Base-by-base conservation (phyloP, 2,329 filamentous ascomycete genomes). In the Penicillium sp. region DNA sequence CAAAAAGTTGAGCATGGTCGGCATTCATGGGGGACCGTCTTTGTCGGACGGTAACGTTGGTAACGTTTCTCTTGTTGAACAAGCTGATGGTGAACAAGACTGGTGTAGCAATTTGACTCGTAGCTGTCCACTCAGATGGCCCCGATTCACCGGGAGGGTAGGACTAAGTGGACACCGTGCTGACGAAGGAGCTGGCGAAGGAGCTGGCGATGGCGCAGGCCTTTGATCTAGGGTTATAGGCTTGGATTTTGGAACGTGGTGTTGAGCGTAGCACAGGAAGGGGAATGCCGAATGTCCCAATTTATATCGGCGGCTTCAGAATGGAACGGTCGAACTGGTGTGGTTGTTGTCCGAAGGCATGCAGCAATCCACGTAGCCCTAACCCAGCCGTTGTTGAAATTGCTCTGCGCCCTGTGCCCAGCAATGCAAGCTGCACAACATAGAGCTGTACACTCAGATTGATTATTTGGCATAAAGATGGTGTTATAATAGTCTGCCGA, bases 1-100 rank as follows among this genome's bases (percentile, higher is more conserved):
- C 27, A 46, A 31, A 29, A 47, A 37, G 39, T 33, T 31, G 31
- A 40, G 37, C 27, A 46, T 38, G 18, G 13, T 15, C 42, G 32
- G 41, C 29, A 37, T 37, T 40, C 29, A 37, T 44, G 33, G 41
- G 42, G 28, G 39, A 2, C 24, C 12, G 4, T 12, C 9, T 9
- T 13, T 35, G 48, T 54, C 25, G 46, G 29, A 46, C 48, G 41
- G 24, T 49, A 48, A 47, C 20, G 48, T 47, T 37, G 20, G 28
- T 44, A 46, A 47, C 28, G 48, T 49, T 43, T 33, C 29, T 31
- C 27, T 23, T 47, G 44, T 49, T 42, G 28, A 47, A 54, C 37
- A 39, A 44, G 41, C 37, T 10, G 31, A 46, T 51, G 15, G 33
- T 6, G 18, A 45, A 43, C 9, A n/a, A 47, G 42, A 49, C 46